phyloP scores from a whole-genome alignment of 2,329 filamentous ascomycete species.

The Ophiostoma piceae region DNA sequence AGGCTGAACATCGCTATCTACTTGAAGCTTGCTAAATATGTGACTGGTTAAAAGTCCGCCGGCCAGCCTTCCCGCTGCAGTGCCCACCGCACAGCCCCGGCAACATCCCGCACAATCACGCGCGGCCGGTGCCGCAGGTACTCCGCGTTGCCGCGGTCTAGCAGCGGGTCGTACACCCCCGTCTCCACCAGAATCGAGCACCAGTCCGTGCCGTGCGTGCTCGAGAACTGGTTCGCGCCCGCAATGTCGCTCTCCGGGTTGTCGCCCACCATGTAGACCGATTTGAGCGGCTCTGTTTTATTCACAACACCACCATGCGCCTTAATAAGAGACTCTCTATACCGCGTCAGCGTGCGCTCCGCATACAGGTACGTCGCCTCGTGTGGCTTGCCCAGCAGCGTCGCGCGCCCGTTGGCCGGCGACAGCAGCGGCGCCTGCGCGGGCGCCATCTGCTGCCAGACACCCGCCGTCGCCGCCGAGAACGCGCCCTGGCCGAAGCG shows the following conservation, averaged over 20 bases:
- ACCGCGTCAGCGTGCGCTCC: constrained; percentile 62
- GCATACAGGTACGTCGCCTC: constrained; percentile 76
- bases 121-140: constrained; percentile 29
- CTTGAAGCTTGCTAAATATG: neutral
- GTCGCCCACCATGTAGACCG: constrained; percentile 92
- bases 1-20: neutral
- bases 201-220: constrained; percentile 51
- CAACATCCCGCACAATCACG: constrained; percentile 31
- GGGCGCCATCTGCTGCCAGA: constrained; percentile 69
- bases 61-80: constrained; percentile 32
- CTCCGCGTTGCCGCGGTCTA: constrained; percentile 23
- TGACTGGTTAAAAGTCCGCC: constrained; percentile 15
- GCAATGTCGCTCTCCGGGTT: constrained; percentile 86
- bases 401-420: constrained; percentile 39
- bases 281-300: too few relatives aligned
- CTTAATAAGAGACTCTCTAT: constrained; percentile 52
- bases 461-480: constrained; percentile 70
- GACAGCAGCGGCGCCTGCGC: constrained; percentile 49
- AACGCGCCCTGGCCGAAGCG: constrained; percentile 91
- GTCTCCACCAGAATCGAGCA: constrained; percentile 34
- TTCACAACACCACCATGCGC: constrained; percentile 22
- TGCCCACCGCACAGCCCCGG: constrained; percentile 33
- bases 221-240: constrained; percentile 73
- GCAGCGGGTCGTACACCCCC: constrained; percentile 32
- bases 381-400: constrained; percentile 78